Conservation (phyloP, 2,329 filamentous ascomycete genomes). For the Trichoderma aggressivum region DNA sequence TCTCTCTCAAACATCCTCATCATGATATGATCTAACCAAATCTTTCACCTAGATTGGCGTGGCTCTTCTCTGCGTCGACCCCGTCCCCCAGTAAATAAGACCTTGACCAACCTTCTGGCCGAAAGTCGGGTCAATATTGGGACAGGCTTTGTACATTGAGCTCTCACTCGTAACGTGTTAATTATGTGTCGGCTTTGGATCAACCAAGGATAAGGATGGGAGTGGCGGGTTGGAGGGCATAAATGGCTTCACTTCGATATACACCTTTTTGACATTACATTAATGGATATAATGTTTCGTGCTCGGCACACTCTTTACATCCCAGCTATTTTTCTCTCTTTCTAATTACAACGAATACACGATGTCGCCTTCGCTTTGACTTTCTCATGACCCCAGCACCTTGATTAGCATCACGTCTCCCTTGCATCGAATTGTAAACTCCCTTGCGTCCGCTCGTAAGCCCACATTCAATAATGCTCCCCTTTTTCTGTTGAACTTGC, state of each 20-base stretch:
- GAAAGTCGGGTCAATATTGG: not conserved
- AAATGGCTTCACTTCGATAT: constrained; percentile 9
- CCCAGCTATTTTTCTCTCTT: not conserved
- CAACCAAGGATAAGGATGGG: not conserved
- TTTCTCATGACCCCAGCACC: not conserved
- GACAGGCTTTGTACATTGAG: constrained; percentile 11
- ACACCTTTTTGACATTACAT: not conserved
- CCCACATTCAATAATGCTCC: not conserved
- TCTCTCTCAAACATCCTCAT: no score
- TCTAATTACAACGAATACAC: no score
- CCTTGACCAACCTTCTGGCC: not conserved
- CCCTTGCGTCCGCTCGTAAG: not conserved
- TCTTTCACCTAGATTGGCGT: not conserved
- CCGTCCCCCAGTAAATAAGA: not conserved
- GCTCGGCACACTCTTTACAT: not conserved
- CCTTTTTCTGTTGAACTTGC: not conserved
- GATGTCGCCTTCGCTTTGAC: no score
- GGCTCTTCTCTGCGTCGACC: constrained; percentile 18
- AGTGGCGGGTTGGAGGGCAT: not conserved
- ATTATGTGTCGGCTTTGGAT: not conserved
- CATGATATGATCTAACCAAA: not conserved
- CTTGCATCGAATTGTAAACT: not conserved
- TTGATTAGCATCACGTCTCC: not conserved
- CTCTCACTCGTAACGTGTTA: not conserved
- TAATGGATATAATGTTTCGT: constrained; percentile 13